A percentile compares a stretch with the other conserved stretches of the same genome.
Evolutionary conservation across 1,139 yeast genomes (phyloP).

Genomic region (Yamadazyma trypodendri): DNA sequence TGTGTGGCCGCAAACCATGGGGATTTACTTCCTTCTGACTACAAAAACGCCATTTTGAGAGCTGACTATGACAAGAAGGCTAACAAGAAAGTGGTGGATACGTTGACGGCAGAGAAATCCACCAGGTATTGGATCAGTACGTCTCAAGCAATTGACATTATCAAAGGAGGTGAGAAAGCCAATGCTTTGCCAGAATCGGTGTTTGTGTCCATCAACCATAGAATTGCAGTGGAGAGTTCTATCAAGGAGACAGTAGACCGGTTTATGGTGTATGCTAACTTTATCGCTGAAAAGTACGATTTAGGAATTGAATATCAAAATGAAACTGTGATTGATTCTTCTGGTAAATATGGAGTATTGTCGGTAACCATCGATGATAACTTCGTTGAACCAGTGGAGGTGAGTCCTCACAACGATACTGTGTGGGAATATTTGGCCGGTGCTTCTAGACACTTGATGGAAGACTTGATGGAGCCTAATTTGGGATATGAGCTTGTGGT

Average conservation of each 20-base stretch:
- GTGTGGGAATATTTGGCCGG: constrained; percentile 45
- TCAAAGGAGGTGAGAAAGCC: constrained; percentile 39
- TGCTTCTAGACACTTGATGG: constrained; percentile 43
- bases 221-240: constrained; percentile 32
- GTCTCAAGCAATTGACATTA: constrained; percentile 38
- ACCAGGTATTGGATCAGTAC: constrained; percentile 32
- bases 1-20: constrained; percentile 37
- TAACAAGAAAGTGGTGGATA: constrained; percentile 25
- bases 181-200: constrained; percentile 43
- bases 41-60: constrained; percentile 29
- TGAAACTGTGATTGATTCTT: constrained; percentile 18
- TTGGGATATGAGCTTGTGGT: constrained; percentile 45
- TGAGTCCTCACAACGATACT: constrained; percentile 35
- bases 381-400: constrained; percentile 35
- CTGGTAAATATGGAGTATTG: constrained; percentile 25
- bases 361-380: constrained; percentile 15
- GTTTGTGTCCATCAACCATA: constrained; percentile 31
- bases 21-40: constrained; percentile 20
- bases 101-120: constrained; percentile 13
- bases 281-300: constrained; percentile 30
- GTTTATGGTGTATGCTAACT: constrained; percentile 22
- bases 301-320: constrained; percentile 25
- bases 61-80: constrained; percentile 35
- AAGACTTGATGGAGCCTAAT: constrained; percentile 38
- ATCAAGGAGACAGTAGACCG: constrained; percentile 23